Evolutionary conservation across 495 filamentous ascomycete genomes (phyloP).

Genomic region (Penicillium egyptiacum): DNA sequence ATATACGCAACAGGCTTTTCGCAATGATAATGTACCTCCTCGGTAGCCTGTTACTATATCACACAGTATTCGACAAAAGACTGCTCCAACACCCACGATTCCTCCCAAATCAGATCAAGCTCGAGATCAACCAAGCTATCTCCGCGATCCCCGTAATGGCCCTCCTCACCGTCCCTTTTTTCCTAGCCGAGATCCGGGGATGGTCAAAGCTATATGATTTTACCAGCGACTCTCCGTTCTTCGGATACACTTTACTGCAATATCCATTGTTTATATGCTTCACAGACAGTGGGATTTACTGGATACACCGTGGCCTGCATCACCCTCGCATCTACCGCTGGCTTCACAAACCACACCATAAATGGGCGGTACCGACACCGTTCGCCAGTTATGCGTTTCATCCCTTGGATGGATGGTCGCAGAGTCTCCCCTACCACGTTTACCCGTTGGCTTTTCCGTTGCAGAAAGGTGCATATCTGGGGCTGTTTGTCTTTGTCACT

Average conservation of each 20-base stretch:
- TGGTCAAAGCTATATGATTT: conserved; percentile 84
- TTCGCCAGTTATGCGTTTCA: conserved; percentile 92
- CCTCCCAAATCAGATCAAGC: conserved; percentile 81
- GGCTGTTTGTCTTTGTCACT: conserved; percentile 85
- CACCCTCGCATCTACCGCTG: conserved; percentile 76
- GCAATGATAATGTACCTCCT: conserved; percentile 67
- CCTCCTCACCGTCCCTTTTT: conserved; percentile 72
- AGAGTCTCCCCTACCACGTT: conserved; percentile 90
- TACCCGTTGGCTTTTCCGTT: conserved; percentile 90
- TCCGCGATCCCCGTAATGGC: conserved; percentile 74
- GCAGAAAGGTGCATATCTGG: conserved; percentile 83
- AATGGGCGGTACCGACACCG: conserved; percentile 97
- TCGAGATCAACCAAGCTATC: conserved; percentile 77
- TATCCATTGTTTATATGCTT: conserved; percentile 88
- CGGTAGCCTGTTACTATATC: conserved; percentile 72
- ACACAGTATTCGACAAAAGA: conserved; percentile 86
- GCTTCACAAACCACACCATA: conserved; percentile 95
- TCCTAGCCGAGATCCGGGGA: conserved; percentile 78
- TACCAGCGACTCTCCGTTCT: conserved; percentile 63
- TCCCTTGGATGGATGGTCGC: conserved; percentile 85
- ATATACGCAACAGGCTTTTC: conserved; percentile 55
- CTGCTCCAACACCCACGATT: conserved; percentile 85
- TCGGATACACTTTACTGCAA: conserved; percentile 74
- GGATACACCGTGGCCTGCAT: conserved; percentile 86
- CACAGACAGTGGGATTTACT: conserved; percentile 90